Evolutionary conservation across 768 basidiomycete genomes (phyloP).

Genomic region (Calocybe cyanea): DNA sequence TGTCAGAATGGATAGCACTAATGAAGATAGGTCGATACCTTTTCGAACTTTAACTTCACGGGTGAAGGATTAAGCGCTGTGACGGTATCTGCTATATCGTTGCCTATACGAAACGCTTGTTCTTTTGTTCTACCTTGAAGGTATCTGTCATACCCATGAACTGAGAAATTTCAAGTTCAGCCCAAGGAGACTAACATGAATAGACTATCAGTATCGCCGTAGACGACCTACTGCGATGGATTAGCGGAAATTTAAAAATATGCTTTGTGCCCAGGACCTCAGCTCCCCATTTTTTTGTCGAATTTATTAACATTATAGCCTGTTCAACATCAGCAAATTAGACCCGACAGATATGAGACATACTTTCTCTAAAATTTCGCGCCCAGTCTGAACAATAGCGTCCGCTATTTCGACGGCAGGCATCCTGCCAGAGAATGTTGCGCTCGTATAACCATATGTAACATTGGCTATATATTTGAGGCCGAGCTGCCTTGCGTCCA

Average conservation of each 20-base stretch:
- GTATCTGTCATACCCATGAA: conserved; percentile 35
- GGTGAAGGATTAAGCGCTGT: conserved; percentile 87
- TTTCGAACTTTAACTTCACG: conserved; percentile 96
- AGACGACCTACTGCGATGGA: conserved; percentile 59
- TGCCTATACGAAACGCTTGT: conserved; percentile 88
- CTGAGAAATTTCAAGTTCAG: neutral
- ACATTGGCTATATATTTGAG: conserved; percentile 94
- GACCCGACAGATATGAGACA: neutral
- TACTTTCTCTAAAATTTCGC: conserved; percentile 94
- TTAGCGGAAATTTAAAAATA: neutral
- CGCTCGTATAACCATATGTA: conserved; percentile 95
- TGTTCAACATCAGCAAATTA: conserved; percentile 25
- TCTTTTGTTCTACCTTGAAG: conserved; percentile 90
- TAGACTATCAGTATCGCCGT: conserved; percentile 96
- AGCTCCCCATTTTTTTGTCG: conserved; percentile 82
- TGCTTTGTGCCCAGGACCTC: conserved; percentile 28
- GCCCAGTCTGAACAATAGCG: conserved; percentile 93
- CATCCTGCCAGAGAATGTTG: conserved; percentile 95
- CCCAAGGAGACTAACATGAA: conserved; percentile 54
- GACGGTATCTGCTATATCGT: conserved; percentile 87
- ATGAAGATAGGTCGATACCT: conserved; percentile 45
- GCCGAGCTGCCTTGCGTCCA: conserved; percentile 89
- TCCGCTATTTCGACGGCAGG: conserved; percentile 98
- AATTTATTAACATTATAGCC: conserved; percentile 81
- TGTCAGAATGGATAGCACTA: neutral